These are phyloP conservation scores for Escovopsis sp. DNA, from an alignment of 2,329 filamentous ascomycete genomes.

Conservation along the genomic window DNA sequence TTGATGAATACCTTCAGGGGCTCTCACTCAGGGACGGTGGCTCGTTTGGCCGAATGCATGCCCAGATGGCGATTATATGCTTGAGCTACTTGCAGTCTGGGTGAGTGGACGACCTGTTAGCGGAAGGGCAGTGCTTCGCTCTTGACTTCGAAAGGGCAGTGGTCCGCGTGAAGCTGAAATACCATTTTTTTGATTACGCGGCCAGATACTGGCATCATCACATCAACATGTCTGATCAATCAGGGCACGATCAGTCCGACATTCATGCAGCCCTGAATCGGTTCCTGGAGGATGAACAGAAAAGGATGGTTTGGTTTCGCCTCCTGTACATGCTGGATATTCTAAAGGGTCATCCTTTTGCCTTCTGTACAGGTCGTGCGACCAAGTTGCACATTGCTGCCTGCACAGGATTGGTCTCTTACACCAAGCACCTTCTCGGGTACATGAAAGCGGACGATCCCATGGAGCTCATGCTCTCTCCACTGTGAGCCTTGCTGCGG, in stretches of 20 bases:
- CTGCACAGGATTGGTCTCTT: slow-evolving; percentile 8
- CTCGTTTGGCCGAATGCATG: slow-evolving; percentile 8
- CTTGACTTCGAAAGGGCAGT: not conserved
- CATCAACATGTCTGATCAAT: slow-evolving; percentile 8
- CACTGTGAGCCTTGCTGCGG: slow-evolving; percentile 8
- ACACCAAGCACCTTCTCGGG: slow-evolving; percentile 8
- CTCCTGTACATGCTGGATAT: too few relatives aligned
- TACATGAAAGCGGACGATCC: slow-evolving; percentile 6
- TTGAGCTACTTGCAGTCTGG: slow-evolving; percentile 10
- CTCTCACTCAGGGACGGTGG: slow-evolving; percentile 5
- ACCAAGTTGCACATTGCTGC: slow-evolving; percentile 9
- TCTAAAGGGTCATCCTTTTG: too few relatives aligned
- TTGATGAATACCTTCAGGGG: slow-evolving; percentile 29
- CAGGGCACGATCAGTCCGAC: slow-evolving; percentile 7
- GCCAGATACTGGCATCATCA: slow-evolving; percentile 17
- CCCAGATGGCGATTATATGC: slow-evolving; percentile 9
- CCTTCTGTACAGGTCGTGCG: not conserved
- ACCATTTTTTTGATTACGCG: slow-evolving; percentile 18
- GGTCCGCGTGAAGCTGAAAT: slow-evolving; percentile 4
- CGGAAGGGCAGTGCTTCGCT: not conserved
- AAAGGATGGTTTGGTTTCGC: slow-evolving; percentile 6
- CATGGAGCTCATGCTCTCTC: slow-evolving; percentile 7
- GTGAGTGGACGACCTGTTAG: slow-evolving; percentile 2
- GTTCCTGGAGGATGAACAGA: slow-evolving; percentile 5
- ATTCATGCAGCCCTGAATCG: slow-evolving; percentile 3